phyloP scores from a whole-genome alignment of 495 filamentous ascomycete genomes.

The Aspergillus steynii region DNA sequence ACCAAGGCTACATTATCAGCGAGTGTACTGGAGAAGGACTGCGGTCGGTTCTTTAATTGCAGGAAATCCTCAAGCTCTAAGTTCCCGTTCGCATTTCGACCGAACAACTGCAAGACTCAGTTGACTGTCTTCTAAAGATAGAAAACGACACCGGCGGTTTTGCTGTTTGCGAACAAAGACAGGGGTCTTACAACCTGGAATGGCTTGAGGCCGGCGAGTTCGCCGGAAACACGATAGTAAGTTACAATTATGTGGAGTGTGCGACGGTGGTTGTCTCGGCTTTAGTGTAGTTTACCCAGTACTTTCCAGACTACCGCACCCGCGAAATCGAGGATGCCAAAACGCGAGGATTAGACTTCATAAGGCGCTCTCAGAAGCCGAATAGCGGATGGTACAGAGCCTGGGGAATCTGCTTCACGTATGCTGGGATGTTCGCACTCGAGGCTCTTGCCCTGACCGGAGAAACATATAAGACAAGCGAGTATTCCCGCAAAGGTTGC shows the following conservation, averaged over 20 bases:
- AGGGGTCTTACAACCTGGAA: conserved; percentile 8
- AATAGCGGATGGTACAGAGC: conserved; percentile 18
- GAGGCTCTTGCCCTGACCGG: conserved; percentile 10
- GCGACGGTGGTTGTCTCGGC: conserved; percentile 16
- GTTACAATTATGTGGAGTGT: conserved; percentile 17
- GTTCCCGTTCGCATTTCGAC: not conserved
- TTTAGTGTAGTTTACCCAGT: conserved; percentile 8
- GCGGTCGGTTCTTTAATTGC: conserved; percentile 2
- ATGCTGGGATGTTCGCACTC: conserved; percentile 16
- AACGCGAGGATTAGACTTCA: conserved; percentile 6
- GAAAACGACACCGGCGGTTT: conserved; percentile 14
- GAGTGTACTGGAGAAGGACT: conserved; percentile 5
- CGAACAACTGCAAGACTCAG: conserved; percentile 5
- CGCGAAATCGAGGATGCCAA: conserved; percentile 13
- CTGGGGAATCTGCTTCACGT: conserved; percentile 23
- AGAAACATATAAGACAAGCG: conserved; percentile 9
- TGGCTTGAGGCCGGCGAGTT: conserved; percentile 13
- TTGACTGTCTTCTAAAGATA: conserved; percentile 8
- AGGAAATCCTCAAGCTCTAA: not conserved
- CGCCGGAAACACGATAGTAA: conserved; percentile 15
- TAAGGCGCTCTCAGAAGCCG: conserved; percentile 9
- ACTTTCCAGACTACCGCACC: conserved; percentile 16
- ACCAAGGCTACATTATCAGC: conserved; percentile 4
- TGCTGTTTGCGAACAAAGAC: conserved; percentile 11
- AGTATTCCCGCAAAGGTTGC: conserved; percentile 10